Evolutionary conservation across 2,329 filamentous ascomycete species (phyloP), one percentile per base, ranked within the genome.

Genomic region (Sporothrix brasiliensis): DNA sequence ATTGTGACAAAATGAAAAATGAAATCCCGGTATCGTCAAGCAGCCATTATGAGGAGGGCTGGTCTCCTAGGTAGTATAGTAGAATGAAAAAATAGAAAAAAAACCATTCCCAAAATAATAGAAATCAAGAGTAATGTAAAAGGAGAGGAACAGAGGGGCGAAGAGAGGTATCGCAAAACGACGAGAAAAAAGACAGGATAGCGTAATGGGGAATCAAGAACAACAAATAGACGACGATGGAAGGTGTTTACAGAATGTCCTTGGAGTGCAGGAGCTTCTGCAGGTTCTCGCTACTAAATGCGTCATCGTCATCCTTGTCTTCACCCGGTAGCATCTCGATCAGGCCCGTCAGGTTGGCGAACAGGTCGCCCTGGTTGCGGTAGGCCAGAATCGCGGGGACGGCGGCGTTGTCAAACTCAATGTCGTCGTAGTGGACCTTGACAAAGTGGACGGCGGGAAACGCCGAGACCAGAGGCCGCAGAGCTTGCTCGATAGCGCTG

Each of bases 381-480:
- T 99, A 99, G 13, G 92, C 94, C 65, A 98, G 84, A 50, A 98
- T 84, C 4, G 95, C 93, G 0, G 95, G 95, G 1, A 97, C 91
- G 60, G 91, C 90, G 44, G 93, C 91, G 71, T 91, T 88, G 78
- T 97, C 93, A 84, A 98, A 97, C 79, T 98, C 94, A 50, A 97
- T 96, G 71, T 97, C 94, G 73, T 92, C 89, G 78, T 93, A 92
- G 80, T 97, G 90, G 63, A 98, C 87, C 81, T 94, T 96, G 81
- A 98, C 87, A 78, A 99, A 98, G 77, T 92, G 92, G 47, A 92
- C 87, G 11, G 88, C 86, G 27, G 88, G 85, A 77, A 97, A 84
- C 72, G 87, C 84, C 73, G 85, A 83, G 54, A 97, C 93, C 39
- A 98, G 85, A 1, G 91, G 90, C 68, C 85, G 82, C 75, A 99